Conservation (phyloP, 371 early-diverging fungal species). For the Mortierella sp. region DNA sequence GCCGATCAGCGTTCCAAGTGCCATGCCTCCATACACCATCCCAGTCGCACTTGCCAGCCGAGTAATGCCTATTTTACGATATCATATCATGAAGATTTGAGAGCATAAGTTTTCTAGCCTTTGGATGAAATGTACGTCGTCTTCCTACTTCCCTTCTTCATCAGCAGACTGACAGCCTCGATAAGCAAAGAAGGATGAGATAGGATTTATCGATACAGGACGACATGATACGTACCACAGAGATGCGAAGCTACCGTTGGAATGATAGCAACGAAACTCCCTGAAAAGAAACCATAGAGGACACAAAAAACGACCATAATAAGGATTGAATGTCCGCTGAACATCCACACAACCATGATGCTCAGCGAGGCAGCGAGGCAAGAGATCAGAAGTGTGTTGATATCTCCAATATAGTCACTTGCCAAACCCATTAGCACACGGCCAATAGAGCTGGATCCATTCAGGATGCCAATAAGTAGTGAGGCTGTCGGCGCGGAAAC, state of each 20-base stretch:
- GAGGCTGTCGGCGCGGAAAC: slow-evolving; percentile 56
- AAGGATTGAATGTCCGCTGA: slow-evolving; percentile 57
- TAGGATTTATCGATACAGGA: too few species aligned
- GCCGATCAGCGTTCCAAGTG: too few species aligned
- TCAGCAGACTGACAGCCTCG: too few species aligned
- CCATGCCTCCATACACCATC: too few species aligned
- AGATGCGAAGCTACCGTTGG: slow-evolving; percentile 62
- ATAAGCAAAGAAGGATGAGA: too few species aligned
- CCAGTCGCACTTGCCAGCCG: too few species aligned
- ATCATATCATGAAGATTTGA: too few species aligned
- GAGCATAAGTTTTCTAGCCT: too few species aligned
- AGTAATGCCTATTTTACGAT: too few species aligned
- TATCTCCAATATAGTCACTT: slow-evolving; percentile 66
- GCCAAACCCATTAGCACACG: slow-evolving; percentile 48
- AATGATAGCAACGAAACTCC: slow-evolving; percentile 62
- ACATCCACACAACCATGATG: slow-evolving; percentile 72
- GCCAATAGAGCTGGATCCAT: slow-evolving; percentile 45
- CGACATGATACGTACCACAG: slow-evolving; percentile 58
- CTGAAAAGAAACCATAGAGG: slow-evolving; percentile 61
- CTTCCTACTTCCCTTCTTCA: too few species aligned
- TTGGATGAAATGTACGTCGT: too few species aligned
- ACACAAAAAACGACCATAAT: slow-evolving; percentile 61
- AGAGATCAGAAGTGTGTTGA: slow-evolving; percentile 66
- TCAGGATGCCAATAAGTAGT: slow-evolving; percentile 59
- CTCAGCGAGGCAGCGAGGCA: slow-evolving; percentile 54